A percentile compares a stretch with the other conserved stretches of the same genome.
Evolutionary conservation across 164 flowering plant species (phyloP).

Genomic region (Chloranthus sessilifolius): DNA sequence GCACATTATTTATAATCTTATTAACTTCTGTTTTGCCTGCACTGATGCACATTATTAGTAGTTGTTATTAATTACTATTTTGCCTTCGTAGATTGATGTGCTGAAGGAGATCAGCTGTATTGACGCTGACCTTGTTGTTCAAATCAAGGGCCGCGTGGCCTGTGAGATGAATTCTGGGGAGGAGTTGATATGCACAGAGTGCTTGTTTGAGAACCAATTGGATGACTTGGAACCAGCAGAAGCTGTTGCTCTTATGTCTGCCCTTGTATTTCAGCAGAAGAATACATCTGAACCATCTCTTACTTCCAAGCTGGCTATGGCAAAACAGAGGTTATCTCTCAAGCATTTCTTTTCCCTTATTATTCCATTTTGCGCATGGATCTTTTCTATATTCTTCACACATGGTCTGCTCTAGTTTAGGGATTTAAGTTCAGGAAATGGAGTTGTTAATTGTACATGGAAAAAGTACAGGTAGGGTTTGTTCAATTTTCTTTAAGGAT

Average conservation of each 20-base stretch:
- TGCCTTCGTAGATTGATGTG: constrained; percentile 73
- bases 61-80: too few species aligned
- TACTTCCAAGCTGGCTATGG: constrained; percentile 70
- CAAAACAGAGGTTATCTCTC: constrained; percentile 51
- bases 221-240: constrained; percentile 96
- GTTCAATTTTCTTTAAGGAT: too few species aligned
- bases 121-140: constrained; percentile 90
- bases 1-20: too few species aligned
- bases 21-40: too few species aligned
- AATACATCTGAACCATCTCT: constrained; percentile 90
- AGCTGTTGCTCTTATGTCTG: constrained; percentile 96
- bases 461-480: too few species aligned
- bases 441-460: too few species aligned
- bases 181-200: constrained; percentile 94
- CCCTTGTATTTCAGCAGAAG: constrained; percentile 95
- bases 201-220: constrained; percentile 92
- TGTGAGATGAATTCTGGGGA: constrained; percentile 99
- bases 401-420: too few species aligned
- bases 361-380: too few species aligned
- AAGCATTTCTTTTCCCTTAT: too few species aligned
- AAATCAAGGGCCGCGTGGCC: constrained; percentile 97
- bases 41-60: too few species aligned
- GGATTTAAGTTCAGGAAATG: too few species aligned
- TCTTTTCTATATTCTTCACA: too few species aligned
- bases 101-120: constrained; percentile 84